A percentile compares a stretch with the other conserved stretches of the same genome.
Conservation (phyloP, 2,329 filamentous ascomycete genomes). For the Hirsutella thompsonii region DNA sequence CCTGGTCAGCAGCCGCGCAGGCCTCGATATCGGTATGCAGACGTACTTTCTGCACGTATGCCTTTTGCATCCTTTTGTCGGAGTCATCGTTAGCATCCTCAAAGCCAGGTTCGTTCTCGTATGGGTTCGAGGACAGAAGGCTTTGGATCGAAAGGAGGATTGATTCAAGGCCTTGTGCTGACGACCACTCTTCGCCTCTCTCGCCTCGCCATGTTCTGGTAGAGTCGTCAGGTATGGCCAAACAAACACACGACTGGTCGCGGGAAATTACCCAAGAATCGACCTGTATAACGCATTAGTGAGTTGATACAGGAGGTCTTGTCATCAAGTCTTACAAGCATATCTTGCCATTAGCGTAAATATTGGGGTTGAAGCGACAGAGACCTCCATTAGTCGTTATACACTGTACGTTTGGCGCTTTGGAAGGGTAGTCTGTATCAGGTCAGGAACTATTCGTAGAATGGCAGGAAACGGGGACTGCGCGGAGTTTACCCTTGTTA, state of each 20-base stretch:
- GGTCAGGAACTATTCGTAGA: conserved; percentile 4
- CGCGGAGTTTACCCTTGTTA: conserved; percentile 43
- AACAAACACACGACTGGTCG: background rate
- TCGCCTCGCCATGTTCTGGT: conserved; percentile 87
- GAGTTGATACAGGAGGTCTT: background rate
- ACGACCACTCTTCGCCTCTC: conserved; percentile 88
- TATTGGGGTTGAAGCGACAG: conserved; percentile 92
- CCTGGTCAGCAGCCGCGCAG: conserved; percentile 5
- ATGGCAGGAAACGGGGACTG: background rate
- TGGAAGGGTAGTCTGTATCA: conserved; percentile 63
- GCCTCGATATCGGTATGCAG: background rate
- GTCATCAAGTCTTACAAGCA: conserved; percentile 56
- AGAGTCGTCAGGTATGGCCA: conserved; percentile 1
- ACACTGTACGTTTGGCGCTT: conserved; percentile 48
- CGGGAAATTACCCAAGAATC: conserved; percentile 58
- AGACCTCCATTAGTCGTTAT: conserved; percentile 81
- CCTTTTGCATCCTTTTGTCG: conserved; percentile 61
- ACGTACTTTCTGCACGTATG: conserved; percentile 66
- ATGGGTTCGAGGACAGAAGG: conserved; percentile 85
- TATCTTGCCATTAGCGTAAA: conserved; percentile 83
- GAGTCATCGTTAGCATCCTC: conserved; percentile 56
- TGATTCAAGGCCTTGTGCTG: conserved; percentile 88
- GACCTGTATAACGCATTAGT: conserved; percentile 38
- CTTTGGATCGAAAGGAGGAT: conserved; percentile 93
- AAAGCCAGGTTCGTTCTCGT: conserved; percentile 92